Base-by-base conservation (phyloP, 768 basidiomycete genomes). In the Baorangia bicolor region DNA sequence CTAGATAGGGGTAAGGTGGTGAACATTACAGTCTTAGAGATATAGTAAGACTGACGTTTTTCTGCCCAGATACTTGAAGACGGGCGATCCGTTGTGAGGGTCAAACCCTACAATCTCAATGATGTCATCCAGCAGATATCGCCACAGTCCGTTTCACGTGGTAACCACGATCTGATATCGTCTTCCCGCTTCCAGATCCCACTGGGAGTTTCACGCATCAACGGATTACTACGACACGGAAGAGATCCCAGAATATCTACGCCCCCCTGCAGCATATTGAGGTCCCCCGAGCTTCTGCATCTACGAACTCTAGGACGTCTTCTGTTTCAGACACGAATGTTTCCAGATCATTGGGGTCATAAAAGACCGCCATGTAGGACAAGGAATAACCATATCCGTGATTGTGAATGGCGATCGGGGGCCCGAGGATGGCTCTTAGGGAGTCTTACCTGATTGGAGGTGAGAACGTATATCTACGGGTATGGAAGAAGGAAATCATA, bases 131-230 rank as follows among this genome's bases (percentile, higher is more conserved):
- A 64, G 23, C 7, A 44, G 37, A 31, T 64, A 61, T 14, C 63
- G 39, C 63, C 59, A 64, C n/a, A 58, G 39, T 7, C 63, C 63
- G 7, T 56, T 53, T 33, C 49, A 46, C 10, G 63, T 64, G 20
- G 60, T 64, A 6, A 65, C 0, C 13, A 55, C 50, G 5, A 57
- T 16, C 18, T 57, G 46, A 39, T 63, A 61, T 3, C 27, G 46
- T 20, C 39, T 35, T 18, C 61, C 61, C n/a, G 38, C 34, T 14
- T 63, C 27, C 16, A 55, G 20, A 3, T 55, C 45, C 56, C 51
- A 56, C 63, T 64, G 30, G 11, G 4, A 30, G 13, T 13, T 20
- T 27, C 21, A 5, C 9, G 20, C 23, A 28, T 44, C 30, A 53
- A 21, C 10, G 8, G 16, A 28, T 37, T 3, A 13, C 21, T 11